Evolutionary conservation across 371 early-diverging fungal species (phyloP), one percentile per base, ranked within the genome.

Genomic region (Mortierella polycephala): DNA sequence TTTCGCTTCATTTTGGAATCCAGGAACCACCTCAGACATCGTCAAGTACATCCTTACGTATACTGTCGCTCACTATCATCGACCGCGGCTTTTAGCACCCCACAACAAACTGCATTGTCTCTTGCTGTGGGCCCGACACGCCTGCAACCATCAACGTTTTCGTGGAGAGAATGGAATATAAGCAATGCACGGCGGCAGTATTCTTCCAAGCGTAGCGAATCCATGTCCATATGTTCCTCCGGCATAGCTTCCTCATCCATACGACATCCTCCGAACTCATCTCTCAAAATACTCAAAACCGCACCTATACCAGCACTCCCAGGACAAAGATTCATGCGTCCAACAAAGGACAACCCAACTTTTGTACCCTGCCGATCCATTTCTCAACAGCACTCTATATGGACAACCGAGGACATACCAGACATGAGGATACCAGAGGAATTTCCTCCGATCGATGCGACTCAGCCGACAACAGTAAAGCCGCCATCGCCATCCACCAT

Each of bases 341-440:
- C 20, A 5, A 20, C 58, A 23, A 18, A 62, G 16, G 13, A n/a
- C 21, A 20, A 20, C 30, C 68, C 39, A 8, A 46, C 57, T 12
- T 16, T 51, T 67, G 67, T 67, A 67, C 67, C 71, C 64, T 52
- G 40, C 23, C 67, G 76, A 7, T 57, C 63, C 4, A 63, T 75
- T 2, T 71, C 67, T 14, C 76, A 63, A 37, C 67, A 71, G 14
- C 71, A 70, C 21, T 56, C 64, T 44, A 45, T 64, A 40, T 30
- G 61, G 42, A 23, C 67, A 14, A 12, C 60, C 10, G 76, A 75
- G 47, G 76, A 67, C 11, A 50, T 75, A 41, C 42, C 75, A 8
- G 66, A 65, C 41, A 45, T 65, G 12, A 60, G 69, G 66, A 69
- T 66, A 63, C 71, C 62, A 16, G 67, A 64, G 23, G 70, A 70